phyloP scores from a whole-genome alignment of 169 alveolate species.

The Plasmodium malariae region DNA sequence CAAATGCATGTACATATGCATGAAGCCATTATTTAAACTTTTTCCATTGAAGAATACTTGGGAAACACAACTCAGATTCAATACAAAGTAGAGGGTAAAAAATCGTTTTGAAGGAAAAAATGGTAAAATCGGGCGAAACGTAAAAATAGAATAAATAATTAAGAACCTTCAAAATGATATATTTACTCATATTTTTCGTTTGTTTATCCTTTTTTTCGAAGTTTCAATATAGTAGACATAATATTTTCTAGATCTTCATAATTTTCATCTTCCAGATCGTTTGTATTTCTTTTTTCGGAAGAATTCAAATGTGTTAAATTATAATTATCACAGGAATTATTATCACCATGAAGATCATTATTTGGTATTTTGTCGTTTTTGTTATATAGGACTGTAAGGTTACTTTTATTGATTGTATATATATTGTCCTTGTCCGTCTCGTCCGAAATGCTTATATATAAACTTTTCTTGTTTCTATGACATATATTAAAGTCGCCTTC shows the following conservation, averaged over 20 bases:
- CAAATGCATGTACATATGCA: neutral
- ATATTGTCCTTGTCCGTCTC: neutral
- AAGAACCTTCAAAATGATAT: neutral
- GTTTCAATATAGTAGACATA: conserved; percentile 63
- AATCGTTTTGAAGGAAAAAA: neutral
- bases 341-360: neutral
- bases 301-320: neutral
- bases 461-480: neutral
- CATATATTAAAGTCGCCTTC: neutral
- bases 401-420: neutral
- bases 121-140: neutral
- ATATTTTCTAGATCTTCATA: conserved; percentile 70
- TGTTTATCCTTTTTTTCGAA: conserved; percentile 28
- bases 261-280: conserved; percentile 53
- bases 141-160: neutral
- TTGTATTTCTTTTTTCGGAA: conserved; percentile 14
- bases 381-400: too few species aligned
- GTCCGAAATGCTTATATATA: too few species aligned
- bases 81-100: too few species aligned
- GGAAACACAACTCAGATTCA: too few species aligned
- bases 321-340: neutral
- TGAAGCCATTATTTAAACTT: neutral
- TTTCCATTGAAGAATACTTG: neutral
- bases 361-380: neutral
- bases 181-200: neutral